Percentiles rank a stretch among this genome's conserved stretches.
These are phyloP conservation scores for Rhodotorula glutinis DNA, from an alignment of 1,284 basidiomycete species.

Conservation along the genomic window DNA sequence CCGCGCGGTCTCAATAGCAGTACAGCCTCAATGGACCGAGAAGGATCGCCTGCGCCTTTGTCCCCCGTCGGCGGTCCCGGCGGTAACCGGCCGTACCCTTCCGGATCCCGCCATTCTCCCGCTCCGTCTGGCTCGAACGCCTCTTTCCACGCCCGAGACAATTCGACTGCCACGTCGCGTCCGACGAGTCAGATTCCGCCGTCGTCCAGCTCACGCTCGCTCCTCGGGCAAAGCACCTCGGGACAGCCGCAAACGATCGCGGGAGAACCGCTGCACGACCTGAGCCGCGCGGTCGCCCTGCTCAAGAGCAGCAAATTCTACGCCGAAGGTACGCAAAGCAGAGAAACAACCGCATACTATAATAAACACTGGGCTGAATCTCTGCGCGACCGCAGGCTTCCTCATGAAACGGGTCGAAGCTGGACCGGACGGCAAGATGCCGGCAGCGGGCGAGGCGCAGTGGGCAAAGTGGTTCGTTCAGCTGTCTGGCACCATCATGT, in stretches of 20 bases:
- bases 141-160: not conserved
- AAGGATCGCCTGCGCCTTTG: not conserved
- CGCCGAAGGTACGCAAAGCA: conserved; percentile 16
- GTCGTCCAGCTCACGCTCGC: conserved; percentile 8
- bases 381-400: no score
- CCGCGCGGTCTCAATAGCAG: not conserved
- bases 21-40: not conserved
- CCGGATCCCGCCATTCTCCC: conserved; percentile 6
- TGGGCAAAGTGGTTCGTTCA: conserved; percentile 45
- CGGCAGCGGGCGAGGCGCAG: conserved; percentile 18
- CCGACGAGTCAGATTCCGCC: conserved; percentile 4
- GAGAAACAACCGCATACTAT: no score
- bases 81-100: not conserved
- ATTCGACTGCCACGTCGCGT: not conserved
- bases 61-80: conserved; percentile 1
- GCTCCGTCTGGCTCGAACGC: conserved; percentile 4
- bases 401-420: conserved; percentile 37
- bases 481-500: conserved; percentile 40
- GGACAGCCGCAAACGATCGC: conserved; percentile 25
- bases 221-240: not conserved
- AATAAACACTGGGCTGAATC: no score
- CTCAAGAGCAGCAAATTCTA: conserved; percentile 38
- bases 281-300: conserved; percentile 22
- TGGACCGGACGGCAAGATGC: conserved; percentile 29
- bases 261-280: conserved; percentile 38